These are phyloP conservation scores for Pyricularia sp. DNA, from an alignment of 2,329 filamentous ascomycete species.

Conservation along the genomic window DNA sequence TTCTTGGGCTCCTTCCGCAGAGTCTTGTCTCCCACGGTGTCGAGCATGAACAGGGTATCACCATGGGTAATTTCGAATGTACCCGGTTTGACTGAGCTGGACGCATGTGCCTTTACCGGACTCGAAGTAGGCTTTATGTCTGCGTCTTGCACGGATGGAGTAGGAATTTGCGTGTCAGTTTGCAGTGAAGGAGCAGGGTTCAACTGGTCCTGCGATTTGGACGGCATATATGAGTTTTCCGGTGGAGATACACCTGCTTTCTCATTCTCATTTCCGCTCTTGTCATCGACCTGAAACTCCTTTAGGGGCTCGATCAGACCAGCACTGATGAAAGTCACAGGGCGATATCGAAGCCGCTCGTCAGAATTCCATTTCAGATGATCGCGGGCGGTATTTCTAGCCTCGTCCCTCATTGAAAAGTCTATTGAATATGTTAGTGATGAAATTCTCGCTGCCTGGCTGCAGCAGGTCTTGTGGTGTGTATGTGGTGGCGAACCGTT, in stretches of 20 bases:
- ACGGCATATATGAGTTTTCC: neutral
- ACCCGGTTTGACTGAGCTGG: neutral
- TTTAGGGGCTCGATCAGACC: constrained; percentile 37
- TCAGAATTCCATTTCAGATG: constrained; percentile 24
- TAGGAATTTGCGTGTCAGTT: neutral
- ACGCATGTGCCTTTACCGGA: neutral
- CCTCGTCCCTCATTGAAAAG: constrained; percentile 33
- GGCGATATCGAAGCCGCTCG: constrained; percentile 31
- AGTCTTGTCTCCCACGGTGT: constrained; percentile 2
- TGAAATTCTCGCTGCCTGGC: neutral
- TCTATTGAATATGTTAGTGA: constrained; percentile 11
- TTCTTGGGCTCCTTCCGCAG: neutral
- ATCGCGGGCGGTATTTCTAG: constrained; percentile 35
- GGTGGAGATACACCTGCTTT: neutral
- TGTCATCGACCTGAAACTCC: constrained; percentile 13
- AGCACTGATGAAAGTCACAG: constrained; percentile 40
- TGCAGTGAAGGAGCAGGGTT: neutral
- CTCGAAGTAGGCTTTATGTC: neutral
- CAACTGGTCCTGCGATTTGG: neutral
- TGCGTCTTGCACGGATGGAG: neutral
- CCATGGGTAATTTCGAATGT: neutral
- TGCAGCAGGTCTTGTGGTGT: constrained; percentile 7
- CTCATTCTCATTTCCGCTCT: neutral
- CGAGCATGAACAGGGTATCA: constrained; percentile 10
- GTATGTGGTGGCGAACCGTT: neutral